These are phyloP conservation scores for Ophiostoma sp. DNA, from an alignment of 2,329 filamentous ascomycete species.

Conservation along the genomic window DNA sequence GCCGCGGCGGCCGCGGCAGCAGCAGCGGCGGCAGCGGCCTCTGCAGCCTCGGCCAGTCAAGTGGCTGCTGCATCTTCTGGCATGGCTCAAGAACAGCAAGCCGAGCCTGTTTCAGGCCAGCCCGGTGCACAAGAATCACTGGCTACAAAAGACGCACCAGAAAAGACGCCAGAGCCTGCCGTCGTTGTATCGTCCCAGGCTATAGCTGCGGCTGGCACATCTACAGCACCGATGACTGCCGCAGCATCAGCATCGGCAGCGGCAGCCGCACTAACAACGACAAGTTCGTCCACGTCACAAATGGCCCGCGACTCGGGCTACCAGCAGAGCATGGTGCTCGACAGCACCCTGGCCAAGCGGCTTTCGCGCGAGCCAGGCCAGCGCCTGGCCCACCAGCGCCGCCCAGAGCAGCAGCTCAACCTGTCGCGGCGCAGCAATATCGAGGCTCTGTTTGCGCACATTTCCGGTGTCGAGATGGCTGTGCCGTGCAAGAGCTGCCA, in stretches of 20 bases:
- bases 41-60: slow-evolving; percentile 5
- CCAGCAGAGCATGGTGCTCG: slow-evolving; percentile 40
- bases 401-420: slow-evolving; percentile 51
- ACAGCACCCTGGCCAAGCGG: slow-evolving; percentile 52
- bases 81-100: background rate
- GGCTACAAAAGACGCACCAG: background rate
- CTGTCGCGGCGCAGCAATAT: slow-evolving; percentile 55
- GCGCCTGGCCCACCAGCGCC: slow-evolving; percentile 49
- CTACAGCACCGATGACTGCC: no score
- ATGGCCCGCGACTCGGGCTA: slow-evolving; percentile 47
- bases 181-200: background rate
- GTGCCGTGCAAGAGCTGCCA: slow-evolving; percentile 56
- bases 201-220: background rate
- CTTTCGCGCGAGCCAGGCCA: slow-evolving; percentile 47
- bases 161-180: background rate
- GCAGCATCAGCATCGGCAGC: slow-evolving; percentile 11
- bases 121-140: no score
- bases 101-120: background rate
- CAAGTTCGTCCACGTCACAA: slow-evolving; percentile 40
- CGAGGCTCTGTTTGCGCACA: slow-evolving; percentile 54
- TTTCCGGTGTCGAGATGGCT: slow-evolving; percentile 46
- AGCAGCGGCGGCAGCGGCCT: slow-evolving; percentile 22
- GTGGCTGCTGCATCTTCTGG: background rate
- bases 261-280: slow-evolving; percentile 25
- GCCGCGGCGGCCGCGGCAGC: slow-evolving; percentile 19